Conservation (phyloP, 2,329 filamentous ascomycete species). For the Lasiodiplodia sp. region DNA sequence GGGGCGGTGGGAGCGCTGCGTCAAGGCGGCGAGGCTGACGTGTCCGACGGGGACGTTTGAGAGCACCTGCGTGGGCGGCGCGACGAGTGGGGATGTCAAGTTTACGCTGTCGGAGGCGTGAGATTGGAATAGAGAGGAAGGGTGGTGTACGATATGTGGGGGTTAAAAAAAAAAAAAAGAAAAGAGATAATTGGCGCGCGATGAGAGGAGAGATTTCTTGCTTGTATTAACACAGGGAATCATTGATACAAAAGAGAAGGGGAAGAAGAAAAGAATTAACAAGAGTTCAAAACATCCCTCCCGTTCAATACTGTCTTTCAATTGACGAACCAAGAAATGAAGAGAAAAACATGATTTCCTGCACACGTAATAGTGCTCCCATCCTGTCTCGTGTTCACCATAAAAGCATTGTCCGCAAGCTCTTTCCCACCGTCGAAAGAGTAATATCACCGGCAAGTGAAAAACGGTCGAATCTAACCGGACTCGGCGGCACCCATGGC, state of each 20-base stretch:
- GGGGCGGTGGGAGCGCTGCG: constrained; percentile 61
- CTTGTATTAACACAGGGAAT: constrained; percentile 20
- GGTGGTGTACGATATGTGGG: neutral
- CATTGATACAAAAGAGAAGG: neutral
- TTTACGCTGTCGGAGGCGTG: constrained; percentile 43
- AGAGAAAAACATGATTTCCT: neutral
- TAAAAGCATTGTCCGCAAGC: neutral
- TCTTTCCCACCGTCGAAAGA: neutral
- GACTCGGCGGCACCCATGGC: neutral
- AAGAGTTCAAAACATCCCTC: neutral
- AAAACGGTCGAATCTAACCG: neutral
- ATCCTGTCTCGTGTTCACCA: neutral
- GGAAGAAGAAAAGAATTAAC: neutral
- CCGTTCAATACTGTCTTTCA: neutral
- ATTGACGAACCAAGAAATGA: neutral
- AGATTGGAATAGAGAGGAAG: neutral
- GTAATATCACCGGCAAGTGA: neutral
- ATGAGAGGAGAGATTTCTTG: constrained; percentile 9
- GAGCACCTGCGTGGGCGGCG: constrained; percentile 58
- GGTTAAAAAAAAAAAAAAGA: neutral
- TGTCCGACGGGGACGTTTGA: constrained; percentile 60
- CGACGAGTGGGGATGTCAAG: constrained; percentile 54
- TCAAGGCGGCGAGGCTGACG: constrained; percentile 60
- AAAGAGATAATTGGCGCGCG: neutral
- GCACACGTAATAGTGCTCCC: neutral